Conservation (phyloP, 768 basidiomycete genomes). For the Ephemerocybe angulata region DNA sequence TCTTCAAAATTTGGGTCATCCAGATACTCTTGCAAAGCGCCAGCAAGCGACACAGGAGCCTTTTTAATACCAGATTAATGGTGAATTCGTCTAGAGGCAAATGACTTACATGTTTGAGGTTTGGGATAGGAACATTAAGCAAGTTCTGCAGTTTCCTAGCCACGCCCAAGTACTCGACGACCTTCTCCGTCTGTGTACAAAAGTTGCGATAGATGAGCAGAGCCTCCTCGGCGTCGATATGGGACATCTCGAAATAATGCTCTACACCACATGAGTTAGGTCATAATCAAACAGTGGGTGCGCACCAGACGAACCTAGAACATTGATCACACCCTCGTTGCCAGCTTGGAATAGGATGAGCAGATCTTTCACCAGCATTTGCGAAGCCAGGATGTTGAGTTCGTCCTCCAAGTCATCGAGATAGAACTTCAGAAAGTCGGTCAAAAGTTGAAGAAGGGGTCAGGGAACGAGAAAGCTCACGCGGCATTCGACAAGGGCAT, state of each 20-base stretch:
- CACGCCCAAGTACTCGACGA: slow-evolving; percentile 89
- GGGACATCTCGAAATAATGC: slow-evolving; percentile 98
- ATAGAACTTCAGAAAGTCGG: slow-evolving; percentile 80
- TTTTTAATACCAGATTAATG: slow-evolving; percentile 25
- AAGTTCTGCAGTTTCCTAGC: slow-evolving; percentile 92
- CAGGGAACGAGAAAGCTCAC: slow-evolving; percentile 48
- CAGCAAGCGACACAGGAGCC: slow-evolving; percentile 94
- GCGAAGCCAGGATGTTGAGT: slow-evolving; percentile 79
- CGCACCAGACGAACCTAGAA: slow-evolving; percentile 52
- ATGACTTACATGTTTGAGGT: slow-evolving; percentile 75
- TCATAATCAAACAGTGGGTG: slow-evolving; percentile 14
- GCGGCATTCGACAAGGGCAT: slow-evolving; percentile 81
- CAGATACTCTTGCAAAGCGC: slow-evolving; percentile 91
- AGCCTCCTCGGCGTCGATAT: slow-evolving; percentile 83
- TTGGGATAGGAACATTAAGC: slow-evolving; percentile 91
- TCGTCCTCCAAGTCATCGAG: slow-evolving; percentile 91
- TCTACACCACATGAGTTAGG: slow-evolving; percentile 48
- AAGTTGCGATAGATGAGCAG: slow-evolving; percentile 89
- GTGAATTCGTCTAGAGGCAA: not conserved
- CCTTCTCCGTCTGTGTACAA: slow-evolving; percentile 88
- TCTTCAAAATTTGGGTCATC: slow-evolving; percentile 96
- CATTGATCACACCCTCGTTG: slow-evolving; percentile 90
- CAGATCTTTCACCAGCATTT: slow-evolving; percentile 95
- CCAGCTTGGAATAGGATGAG: slow-evolving; percentile 93
- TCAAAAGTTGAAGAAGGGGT: too few species aligned